Base-by-base conservation (phyloP, 768 basidiomycete genomes). In the Arthromyces matolae region DNA sequence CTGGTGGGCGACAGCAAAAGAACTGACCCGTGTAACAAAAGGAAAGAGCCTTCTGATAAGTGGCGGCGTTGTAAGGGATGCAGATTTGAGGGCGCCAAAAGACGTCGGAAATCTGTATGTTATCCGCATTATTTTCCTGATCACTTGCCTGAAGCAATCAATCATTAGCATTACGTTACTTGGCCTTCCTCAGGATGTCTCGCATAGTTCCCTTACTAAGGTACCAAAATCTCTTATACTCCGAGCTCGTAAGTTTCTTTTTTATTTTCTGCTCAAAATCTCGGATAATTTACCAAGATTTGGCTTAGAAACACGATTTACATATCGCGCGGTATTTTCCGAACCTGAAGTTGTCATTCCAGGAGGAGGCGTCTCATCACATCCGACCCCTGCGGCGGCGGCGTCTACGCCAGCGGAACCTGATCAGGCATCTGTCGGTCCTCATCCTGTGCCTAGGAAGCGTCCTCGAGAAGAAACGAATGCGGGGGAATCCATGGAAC, bases 1-100 rank as follows among this genome's bases (percentile, higher is more conserved):
- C 54, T 89, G 89, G 90, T 89, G 91, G 91, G 81, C 86, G 0
- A 74, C 80, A 0, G 80, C 88, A 9, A 71, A 84, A 27, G 91
- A 94, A 64, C 70, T 93, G 2, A 74, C 81, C 14, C 75, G 91
- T 1, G 89, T 90, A 1, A 85, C 89, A 3, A 89, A 89, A 54
- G 89, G 90, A 1, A 88, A 83, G 60, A 84, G 81, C 0, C 61
- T 93, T 43, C 61, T 94, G 10, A 70, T 91, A 6, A 86, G 84
- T 50, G 78, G 87, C 1, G 88, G 87, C 0, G 82, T 79, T 0
- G 64, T 75, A n/a, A 65, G 72, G 5, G 73, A 80, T 35, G 74
- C 74, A 13, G 84, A 90, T 62, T 61, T 87, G 25, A 72, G 91
- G 45, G 81, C 80, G 1, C 87, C 91, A 0, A 71, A 70, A 53